These are phyloP conservation scores for Catharanthus roseus DNA, from an alignment of 257 asterid genomes.

Conservation along the genomic window DNA sequence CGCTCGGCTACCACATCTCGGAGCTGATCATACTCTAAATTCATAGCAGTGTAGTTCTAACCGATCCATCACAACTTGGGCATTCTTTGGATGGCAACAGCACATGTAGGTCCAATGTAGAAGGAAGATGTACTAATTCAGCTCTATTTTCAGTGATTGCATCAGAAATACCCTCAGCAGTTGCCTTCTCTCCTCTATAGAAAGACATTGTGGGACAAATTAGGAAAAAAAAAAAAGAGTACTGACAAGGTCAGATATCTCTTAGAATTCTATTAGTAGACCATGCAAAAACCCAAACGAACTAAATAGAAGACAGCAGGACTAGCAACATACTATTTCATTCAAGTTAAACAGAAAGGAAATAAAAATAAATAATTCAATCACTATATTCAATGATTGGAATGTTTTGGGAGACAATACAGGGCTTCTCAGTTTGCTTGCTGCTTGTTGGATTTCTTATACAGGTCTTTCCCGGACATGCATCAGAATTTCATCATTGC, in stretches of 20 bases:
- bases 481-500: background rate
- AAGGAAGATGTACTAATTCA: slow-evolving; percentile 88
- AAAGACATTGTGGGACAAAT: slow-evolving; percentile 10
- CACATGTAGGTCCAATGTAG: slow-evolving; percentile 59
- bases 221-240: slow-evolving; percentile 3
- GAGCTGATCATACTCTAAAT: slow-evolving; percentile 60
- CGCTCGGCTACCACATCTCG: slow-evolving; percentile 80
- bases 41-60: slow-evolving; percentile 38
- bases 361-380: too few relatives aligned
- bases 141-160: slow-evolving; percentile 92
- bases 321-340: background rate
- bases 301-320: background rate
- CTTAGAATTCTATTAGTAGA: background rate
- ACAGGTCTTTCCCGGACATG: slow-evolving; percentile 2
- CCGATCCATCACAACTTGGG: slow-evolving; percentile 87
- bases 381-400: background rate
- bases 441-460: background rate
- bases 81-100: slow-evolving; percentile 89
- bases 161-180: slow-evolving; percentile 80
- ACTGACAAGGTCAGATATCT: background rate
- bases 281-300: background rate
- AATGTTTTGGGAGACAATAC: background rate
- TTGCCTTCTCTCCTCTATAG: slow-evolving; percentile 91
- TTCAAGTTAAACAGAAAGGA: background rate
- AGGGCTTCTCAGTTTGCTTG: background rate